These are phyloP conservation scores for Triglochin maritima DNA, from an alignment of 106 monocot species.

Conservation along the genomic window DNA sequence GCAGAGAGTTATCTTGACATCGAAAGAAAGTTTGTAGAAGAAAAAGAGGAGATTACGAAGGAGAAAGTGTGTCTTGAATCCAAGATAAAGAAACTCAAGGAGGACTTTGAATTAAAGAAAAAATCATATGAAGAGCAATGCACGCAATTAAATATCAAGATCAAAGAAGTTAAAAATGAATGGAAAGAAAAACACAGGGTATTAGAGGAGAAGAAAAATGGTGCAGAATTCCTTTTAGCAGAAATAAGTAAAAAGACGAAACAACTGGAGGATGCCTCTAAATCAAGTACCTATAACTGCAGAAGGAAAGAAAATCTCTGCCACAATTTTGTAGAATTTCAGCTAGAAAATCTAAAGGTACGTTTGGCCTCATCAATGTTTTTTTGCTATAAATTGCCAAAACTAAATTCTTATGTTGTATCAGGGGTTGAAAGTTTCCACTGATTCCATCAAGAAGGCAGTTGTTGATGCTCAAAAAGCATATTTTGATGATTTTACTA, in stretches of 20 bases:
- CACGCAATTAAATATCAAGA: slow-evolving; percentile 15
- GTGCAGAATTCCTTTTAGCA: slow-evolving; percentile 22
- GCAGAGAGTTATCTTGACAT: slow-evolving; percentile 11
- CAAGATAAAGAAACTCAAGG: slow-evolving; percentile 3
- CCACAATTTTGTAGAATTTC: slow-evolving; percentile 24
- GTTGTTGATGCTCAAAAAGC: slow-evolving; percentile 21
- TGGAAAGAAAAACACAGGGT: slow-evolving; percentile 23
- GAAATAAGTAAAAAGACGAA: slow-evolving; percentile 31
- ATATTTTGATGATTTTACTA: slow-evolving; percentile 33
- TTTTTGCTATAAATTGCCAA: not conserved
- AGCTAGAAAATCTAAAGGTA: slow-evolving; percentile 41
- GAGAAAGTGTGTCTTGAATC: not conserved
- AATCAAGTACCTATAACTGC: slow-evolving; percentile 32
- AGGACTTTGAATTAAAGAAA: slow-evolving; percentile 28
- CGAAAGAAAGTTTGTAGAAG: slow-evolving; percentile 11
- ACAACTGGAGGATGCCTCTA: slow-evolving; percentile 37
- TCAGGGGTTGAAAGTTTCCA: slow-evolving; percentile 34
- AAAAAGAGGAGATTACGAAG: not conserved
- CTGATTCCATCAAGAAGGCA: slow-evolving; percentile 31
- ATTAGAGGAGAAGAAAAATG: slow-evolving; percentile 6
- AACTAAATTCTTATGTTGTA: slow-evolving; percentile 12
- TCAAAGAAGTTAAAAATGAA: slow-evolving; percentile 20
- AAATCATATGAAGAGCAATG: slow-evolving; percentile 17
- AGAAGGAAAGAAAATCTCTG: slow-evolving; percentile 29
- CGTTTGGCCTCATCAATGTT: not conserved